Conservation (phyloP, 2,329 filamentous ascomycete genomes). For the Paracorniculantispora psalliotae region DNA sequence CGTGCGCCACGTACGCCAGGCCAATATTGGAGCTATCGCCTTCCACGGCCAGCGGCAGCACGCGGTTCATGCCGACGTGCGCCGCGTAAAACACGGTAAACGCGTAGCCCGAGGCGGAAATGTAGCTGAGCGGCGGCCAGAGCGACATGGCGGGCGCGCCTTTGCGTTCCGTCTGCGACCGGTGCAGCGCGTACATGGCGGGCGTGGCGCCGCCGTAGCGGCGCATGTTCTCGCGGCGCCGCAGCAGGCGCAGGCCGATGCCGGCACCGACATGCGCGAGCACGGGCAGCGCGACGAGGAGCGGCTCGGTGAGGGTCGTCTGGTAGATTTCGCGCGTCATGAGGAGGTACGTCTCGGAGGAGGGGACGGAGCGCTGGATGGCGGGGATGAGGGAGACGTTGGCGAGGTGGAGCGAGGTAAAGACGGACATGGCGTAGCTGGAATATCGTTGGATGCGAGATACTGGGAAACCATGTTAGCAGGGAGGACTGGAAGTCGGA, state of each 20-base stretch:
- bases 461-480: no score
- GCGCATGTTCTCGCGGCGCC: slow-evolving; percentile 63
- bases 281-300: slow-evolving; percentile 72
- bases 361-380: slow-evolving; percentile 63
- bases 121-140: slow-evolving; percentile 70
- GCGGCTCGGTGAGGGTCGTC: slow-evolving; percentile 70
- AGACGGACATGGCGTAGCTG: slow-evolving; percentile 76
- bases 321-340: slow-evolving; percentile 92
- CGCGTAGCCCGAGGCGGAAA: slow-evolving; percentile 67
- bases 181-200: slow-evolving; percentile 40
- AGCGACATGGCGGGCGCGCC: slow-evolving; percentile 32
- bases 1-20: slow-evolving; percentile 77
- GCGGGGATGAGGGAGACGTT: slow-evolving; percentile 81
- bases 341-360: slow-evolving; percentile 80
- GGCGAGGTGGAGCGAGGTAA: slow-evolving; percentile 69
- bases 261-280: slow-evolving; percentile 73
- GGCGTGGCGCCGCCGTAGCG: slow-evolving; percentile 69
- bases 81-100: slow-evolving; percentile 60
- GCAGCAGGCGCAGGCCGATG: slow-evolving; percentile 68
- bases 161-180: slow-evolving; percentile 22
- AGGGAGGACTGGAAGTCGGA: no score
- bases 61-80: slow-evolving; percentile 72
- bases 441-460: slow-evolving; percentile 80
- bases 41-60: slow-evolving; percentile 69
- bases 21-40: slow-evolving; percentile 85